Percentiles rank a stretch among this genome's conserved stretches.
These are phyloP conservation scores for Trichosporon sp. DNA, from an alignment of 1,284 basidiomycete species.

Conservation along the genomic window DNA sequence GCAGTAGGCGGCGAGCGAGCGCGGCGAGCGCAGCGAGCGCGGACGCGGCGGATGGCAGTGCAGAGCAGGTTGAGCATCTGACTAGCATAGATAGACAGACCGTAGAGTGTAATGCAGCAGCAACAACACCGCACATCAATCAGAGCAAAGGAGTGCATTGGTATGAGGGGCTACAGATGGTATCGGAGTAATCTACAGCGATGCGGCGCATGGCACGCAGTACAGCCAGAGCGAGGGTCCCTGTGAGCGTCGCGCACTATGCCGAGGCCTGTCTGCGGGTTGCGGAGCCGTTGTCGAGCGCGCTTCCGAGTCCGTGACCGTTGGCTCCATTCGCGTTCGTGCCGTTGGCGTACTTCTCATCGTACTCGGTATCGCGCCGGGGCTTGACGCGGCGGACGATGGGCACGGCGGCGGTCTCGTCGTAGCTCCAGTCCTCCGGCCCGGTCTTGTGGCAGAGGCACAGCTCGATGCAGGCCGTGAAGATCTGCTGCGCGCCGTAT, in stretches of 20 bases:
- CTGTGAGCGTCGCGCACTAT: background rate
- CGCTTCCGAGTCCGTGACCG: background rate
- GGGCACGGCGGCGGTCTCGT: conserved; percentile 26
- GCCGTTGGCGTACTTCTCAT: background rate
- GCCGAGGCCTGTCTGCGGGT: background rate
- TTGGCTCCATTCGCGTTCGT: background rate
- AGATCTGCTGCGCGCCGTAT: conserved; percentile 51
- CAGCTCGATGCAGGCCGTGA: conserved; percentile 44
- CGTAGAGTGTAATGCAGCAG: background rate
- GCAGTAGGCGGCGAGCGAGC: conserved; percentile 17
- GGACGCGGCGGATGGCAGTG: background rate
- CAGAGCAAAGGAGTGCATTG: background rate
- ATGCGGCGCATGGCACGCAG: background rate
- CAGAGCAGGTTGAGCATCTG: background rate
- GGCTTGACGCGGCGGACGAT: conserved; percentile 12
- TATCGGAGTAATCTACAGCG: background rate
- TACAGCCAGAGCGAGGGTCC: background rate
- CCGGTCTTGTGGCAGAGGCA: conserved; percentile 33
- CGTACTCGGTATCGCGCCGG: background rate
- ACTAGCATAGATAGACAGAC: background rate
- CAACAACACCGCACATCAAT: background rate
- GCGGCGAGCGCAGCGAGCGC: background rate
- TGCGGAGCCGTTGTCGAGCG: background rate
- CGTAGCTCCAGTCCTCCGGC: conserved; percentile 28
- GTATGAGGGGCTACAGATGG: background rate